Evolutionary conservation across 176 grass and related monocot species (phyloP), one percentile per base, ranked within the genome.

Genomic region (Urochloa ruziziensis): DNA sequence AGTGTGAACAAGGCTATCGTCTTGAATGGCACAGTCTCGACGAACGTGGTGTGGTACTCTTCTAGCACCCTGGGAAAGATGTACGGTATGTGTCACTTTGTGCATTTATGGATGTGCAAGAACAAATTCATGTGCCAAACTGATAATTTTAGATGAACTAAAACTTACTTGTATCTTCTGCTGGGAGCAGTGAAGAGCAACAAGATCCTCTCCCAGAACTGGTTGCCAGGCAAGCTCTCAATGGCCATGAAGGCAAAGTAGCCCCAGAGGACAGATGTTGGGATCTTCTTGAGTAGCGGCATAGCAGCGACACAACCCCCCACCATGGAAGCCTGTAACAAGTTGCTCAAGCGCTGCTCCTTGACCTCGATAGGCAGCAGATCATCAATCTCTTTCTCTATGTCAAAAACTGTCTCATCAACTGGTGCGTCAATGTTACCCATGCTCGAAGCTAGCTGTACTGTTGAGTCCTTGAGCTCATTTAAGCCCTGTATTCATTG

Each of bases 231-330:
- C 60, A 99, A 86, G 67, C 93, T 96, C 81, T 99, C 97, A n/a
- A 99, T 92, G 51, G 97, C 97, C 97, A 99, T 99, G 89, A 99
- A 99, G 28, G 97, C 97, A 33, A 99, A 99, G 69, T 99, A 99
- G 40, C 97, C 97, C 97, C 97, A 99, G 11, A 99, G 91, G 56
- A 99, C 97, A 43, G 97, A 94, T 3, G 97, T 99, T 0, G 97
- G 97, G 80, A 99, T 99, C 72, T 80, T 93, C 67, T 99, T 99
- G 33, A 99, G 93, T 34, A 99, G 25, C 0, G 97, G 93, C 97
- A 99, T 99, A 43, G 97, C 97, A 13, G 86, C 97, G 0, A 96
- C 91, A 62, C 93, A 96, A 14, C 67, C 87, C 52, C 83, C 97
- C 27, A 99, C 97, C 93, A 94, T 92, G 14, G 52, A 7, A 40